These are phyloP conservation scores for Nyctanthes arbortristis DNA, from an alignment of 257 asterid species.

Conservation along the genomic window DNA sequence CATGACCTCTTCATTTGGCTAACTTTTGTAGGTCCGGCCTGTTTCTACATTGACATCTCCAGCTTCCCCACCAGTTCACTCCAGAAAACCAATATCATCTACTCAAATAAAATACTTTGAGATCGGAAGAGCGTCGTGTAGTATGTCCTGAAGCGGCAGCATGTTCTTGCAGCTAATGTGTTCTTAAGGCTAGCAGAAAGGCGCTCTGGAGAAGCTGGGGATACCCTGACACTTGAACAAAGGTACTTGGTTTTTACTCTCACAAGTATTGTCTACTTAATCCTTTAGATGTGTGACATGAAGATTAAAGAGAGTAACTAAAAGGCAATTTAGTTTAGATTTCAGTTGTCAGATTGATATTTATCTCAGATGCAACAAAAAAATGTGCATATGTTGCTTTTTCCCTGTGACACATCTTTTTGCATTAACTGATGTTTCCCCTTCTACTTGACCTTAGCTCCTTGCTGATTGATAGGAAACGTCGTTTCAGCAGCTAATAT, in stretches of 20 bases:
- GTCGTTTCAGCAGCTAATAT: neutral
- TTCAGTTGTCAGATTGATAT: constrained; percentile 6
- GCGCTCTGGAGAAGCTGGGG: constrained; percentile 71
- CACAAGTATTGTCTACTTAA: constrained; percentile 3
- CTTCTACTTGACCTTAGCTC: neutral
- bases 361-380: neutral
- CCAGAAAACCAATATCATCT: constrained; percentile 51
- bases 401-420: neutral
- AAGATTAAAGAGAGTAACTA: constrained; percentile 3
- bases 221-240: constrained; percentile 81
- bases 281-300: constrained; percentile 24
- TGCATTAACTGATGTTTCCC: too few relatives aligned
- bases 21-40: constrained; percentile 46
- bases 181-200: constrained; percentile 92
- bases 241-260: constrained; percentile 53
- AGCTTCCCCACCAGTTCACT: constrained; percentile 48
- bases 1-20: constrained; percentile 11
- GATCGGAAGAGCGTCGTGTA: constrained; percentile 94
- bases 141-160: constrained; percentile 91
- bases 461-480: neutral
- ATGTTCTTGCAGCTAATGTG: constrained; percentile 90
- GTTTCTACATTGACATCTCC: constrained; percentile 47
- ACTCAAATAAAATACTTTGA: constrained; percentile 74
- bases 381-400: constrained; percentile 14
- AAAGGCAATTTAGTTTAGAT: constrained; percentile 7